Base-by-base conservation (phyloP, 2,329 filamentous ascomycete genomes). In the Tolypocladium paradoxum region DNA sequence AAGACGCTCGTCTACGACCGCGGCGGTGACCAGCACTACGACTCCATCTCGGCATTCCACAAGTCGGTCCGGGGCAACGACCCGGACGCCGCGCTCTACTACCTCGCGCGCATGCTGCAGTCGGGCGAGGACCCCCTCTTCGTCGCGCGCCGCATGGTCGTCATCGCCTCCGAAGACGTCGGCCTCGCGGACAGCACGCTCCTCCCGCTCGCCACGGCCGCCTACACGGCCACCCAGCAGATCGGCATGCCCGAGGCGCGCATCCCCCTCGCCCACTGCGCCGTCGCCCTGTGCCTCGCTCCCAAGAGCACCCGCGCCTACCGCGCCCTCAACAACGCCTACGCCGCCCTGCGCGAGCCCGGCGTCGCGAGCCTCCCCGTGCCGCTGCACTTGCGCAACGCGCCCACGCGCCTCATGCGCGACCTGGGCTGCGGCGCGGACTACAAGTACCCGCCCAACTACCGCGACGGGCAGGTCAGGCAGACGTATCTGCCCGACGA, bases 391-490 rank as follows among this genome's bases (percentile, higher is more conserved):
- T 70, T 99, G 54, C 76, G 93, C 54, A 97, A 97, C 68, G 93
- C 93, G 9, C 92, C 93, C 0, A 97, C 93, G 1, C 80, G 85
- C 59, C 67, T 97, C 58, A 95, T 99, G 92, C 88, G 91, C 62
- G 92, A 96, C 60, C 73, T 97, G 59, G 92, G 90, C 0, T 95
- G 90, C 64, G 91, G 91, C 0, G 85, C 83, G 49, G 88, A 90
- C 66, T 99, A 99, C 70, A 97, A 97, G 69, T 97, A 99, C 65
- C 95, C 95, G 60, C 93, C 93, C 0, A 88, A 95, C 60, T 99
- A 92, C 64, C 71, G 80, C 50, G 83, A 91, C 56, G 93, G 93
- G 0, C 81, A 74, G 60, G 92, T 97, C 0, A 79, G 76, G 57
- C 93, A 99, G 72, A 87, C 91, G 27, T 99, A 97, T 69, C 69